Conservation (phyloP, 495 filamentous ascomycete species). For the Tuber aestivum region DNA sequence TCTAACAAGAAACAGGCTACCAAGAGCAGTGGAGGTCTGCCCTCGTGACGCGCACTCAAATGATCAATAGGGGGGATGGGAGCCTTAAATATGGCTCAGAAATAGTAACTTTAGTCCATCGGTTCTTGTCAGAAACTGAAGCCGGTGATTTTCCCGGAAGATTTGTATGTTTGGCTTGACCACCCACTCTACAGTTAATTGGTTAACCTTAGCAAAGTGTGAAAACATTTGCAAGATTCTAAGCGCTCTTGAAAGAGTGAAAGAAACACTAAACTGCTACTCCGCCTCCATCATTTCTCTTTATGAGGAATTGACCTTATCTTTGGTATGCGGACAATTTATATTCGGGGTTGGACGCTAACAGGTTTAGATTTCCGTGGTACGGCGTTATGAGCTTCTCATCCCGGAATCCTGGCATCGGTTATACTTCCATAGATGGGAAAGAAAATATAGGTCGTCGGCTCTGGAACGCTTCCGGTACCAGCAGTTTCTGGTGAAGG, state of each 20-base stretch:
- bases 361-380: constrained; percentile 9
- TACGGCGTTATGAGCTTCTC: constrained; percentile 10
- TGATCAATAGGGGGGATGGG: background rate
- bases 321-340: background rate
- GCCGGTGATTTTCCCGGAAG: constrained; percentile 7
- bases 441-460: constrained; percentile 8
- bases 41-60: background rate
- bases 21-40: background rate
- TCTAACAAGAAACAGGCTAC: constrained; percentile 11
- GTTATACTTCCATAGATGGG: constrained; percentile 8
- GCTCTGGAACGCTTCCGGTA: background rate
- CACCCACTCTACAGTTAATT: no score
- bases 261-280: background rate
- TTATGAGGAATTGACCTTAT: constrained; percentile 13
- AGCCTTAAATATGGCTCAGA: background rate
- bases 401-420: constrained; percentile 7
- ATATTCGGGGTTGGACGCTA: background rate
- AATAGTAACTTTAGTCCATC: background rate
- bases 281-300: constrained; percentile 10
- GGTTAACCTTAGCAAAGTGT: constrained; percentile 6
- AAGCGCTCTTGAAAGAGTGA: background rate
- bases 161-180: constrained; percentile 12
- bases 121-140: background rate
- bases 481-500: background rate
- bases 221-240: constrained; percentile 11